These are phyloP conservation scores for Myrica gale DNA, from an alignment of 306 rosid genomes.

Conservation along the genomic window DNA sequence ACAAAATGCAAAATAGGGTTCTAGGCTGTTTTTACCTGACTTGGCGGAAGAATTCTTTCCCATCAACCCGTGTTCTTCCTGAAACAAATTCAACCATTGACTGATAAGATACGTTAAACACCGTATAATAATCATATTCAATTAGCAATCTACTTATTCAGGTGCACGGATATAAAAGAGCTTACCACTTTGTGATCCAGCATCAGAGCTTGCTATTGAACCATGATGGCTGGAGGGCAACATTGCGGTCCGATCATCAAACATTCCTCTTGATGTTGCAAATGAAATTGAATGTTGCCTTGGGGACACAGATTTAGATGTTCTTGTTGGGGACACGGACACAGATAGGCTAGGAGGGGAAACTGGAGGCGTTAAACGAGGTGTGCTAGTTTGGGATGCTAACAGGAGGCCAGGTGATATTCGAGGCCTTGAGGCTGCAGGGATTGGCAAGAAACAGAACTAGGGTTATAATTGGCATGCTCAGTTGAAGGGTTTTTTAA, in stretches of 20 bases:
- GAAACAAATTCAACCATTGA: slow-evolving; percentile 22
- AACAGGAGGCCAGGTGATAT: slow-evolving; percentile 53
- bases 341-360: slow-evolving; percentile 76
- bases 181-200: slow-evolving; percentile 62
- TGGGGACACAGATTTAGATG: slow-evolving; percentile 79
- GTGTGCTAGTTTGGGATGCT: slow-evolving; percentile 74
- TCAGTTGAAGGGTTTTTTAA: slow-evolving; percentile 16
- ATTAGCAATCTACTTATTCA: slow-evolving; percentile 14
- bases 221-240: slow-evolving; percentile 37
- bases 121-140: background rate
- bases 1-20: slow-evolving; percentile 3
- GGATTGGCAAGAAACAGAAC: slow-evolving; percentile 16
- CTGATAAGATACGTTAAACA: background rate
- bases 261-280: slow-evolving; percentile 61
- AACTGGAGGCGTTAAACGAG: slow-evolving; percentile 71
- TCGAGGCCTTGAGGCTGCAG: slow-evolving; percentile 48
- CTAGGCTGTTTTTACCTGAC: slow-evolving; percentile 64
- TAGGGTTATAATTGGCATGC: slow-evolving; percentile 12
- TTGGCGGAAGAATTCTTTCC: slow-evolving; percentile 95
- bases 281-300: slow-evolving; percentile 71
- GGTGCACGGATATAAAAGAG: slow-evolving; percentile 12
- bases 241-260: slow-evolving; percentile 57
- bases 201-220: slow-evolving; percentile 48
- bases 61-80: slow-evolving; percentile 89
- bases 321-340: slow-evolving; percentile 71